A percentile compares a stretch with the other conserved stretches of the same genome.
Evolutionary conservation across 2,329 filamentous ascomycete genomes (phyloP).

Genomic region (Magnaporthiopsis rhizophila): DNA sequence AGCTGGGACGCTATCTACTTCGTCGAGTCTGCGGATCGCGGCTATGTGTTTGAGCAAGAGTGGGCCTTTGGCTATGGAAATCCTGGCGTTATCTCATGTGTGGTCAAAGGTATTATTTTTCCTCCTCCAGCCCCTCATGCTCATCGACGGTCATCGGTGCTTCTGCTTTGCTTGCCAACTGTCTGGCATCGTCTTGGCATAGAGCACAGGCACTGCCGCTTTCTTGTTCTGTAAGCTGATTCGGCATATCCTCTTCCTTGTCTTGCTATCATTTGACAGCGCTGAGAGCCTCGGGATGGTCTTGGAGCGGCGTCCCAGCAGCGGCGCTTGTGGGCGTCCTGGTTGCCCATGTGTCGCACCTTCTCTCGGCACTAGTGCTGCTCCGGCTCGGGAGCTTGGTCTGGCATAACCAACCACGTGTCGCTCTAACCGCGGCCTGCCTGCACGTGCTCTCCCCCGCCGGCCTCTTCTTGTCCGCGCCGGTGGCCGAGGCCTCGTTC

Average conservation of each 20-base stretch:
- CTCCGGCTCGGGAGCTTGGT: constrained; percentile 14
- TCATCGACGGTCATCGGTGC: background rate
- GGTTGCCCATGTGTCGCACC: constrained; percentile 67
- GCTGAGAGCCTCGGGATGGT: background rate
- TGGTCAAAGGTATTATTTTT: constrained; percentile 23
- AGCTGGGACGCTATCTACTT: constrained; percentile 82
- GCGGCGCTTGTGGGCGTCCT: constrained; percentile 47
- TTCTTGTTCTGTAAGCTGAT: background rate
- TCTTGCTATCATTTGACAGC: constrained; percentile 7
- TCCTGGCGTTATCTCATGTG: constrained; percentile 31
- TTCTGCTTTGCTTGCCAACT: background rate
- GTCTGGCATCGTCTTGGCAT: background rate
- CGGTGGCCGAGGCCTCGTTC: constrained; percentile 76
- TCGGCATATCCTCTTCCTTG: background rate
- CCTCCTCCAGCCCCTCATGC: background rate
- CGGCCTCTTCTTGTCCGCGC: constrained; percentile 80
- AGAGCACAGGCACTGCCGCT: background rate
- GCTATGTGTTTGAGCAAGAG: constrained; percentile 71
- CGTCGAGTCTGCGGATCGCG: constrained; percentile 50
- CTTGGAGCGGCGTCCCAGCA: constrained; percentile 7
- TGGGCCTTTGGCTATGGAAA: constrained; percentile 65
- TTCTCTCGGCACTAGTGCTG: constrained; percentile 50
- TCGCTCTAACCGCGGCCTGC: constrained; percentile 60
- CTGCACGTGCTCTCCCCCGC: constrained; percentile 82
- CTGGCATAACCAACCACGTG: constrained; percentile 12